Evolutionary conservation across 2,329 filamentous ascomycete species (phyloP).

Genomic region (Clathrospora elynae): DNA sequence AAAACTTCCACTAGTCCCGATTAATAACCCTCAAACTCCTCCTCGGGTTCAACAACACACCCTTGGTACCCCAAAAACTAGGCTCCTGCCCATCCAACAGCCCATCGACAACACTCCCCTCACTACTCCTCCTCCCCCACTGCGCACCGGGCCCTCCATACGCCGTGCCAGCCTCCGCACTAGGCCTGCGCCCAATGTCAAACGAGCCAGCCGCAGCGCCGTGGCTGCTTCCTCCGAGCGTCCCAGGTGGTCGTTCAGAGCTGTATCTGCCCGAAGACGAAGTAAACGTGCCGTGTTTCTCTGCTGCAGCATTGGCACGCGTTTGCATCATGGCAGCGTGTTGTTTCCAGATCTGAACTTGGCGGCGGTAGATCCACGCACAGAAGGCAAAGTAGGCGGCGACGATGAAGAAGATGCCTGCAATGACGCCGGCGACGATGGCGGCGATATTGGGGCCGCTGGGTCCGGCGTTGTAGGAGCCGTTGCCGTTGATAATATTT

Average conservation of each 20-base stretch:
- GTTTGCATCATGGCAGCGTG: slow-evolving; percentile 70
- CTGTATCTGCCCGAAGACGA: slow-evolving; percentile 31
- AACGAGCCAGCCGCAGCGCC: slow-evolving; percentile 28
- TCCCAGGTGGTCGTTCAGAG: slow-evolving; percentile 28
- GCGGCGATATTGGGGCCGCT: slow-evolving; percentile 57
- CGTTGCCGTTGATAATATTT: slow-evolving; percentile 42
- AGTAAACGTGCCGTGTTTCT: slow-evolving; percentile 41
- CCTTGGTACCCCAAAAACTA: slow-evolving; percentile 66
- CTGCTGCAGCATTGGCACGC: slow-evolving; percentile 51
- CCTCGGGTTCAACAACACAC: slow-evolving; percentile 69
- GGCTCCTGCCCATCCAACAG: slow-evolving; percentile 68
- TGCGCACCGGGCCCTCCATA: slow-evolving; percentile 30
- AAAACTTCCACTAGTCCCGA: slow-evolving; percentile 47
- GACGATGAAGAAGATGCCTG: slow-evolving; percentile 66
- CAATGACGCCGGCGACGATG: slow-evolving; percentile 65
- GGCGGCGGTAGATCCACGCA: slow-evolving; percentile 73
- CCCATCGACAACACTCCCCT: slow-evolving; percentile 61
- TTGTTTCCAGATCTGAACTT: slow-evolving; percentile 70
- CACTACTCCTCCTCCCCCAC: slow-evolving; percentile 47
- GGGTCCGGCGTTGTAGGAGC: slow-evolving; percentile 19
- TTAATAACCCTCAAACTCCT: slow-evolving; percentile 73
- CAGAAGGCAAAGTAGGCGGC: slow-evolving; percentile 72
- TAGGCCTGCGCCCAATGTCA: slow-evolving; percentile 20
- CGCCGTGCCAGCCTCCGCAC: slow-evolving; percentile 16
- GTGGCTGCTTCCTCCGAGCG: slow-evolving; percentile 20